Conservation (phyloP, 805 yeast species). For the Starmerella apis region DNA sequence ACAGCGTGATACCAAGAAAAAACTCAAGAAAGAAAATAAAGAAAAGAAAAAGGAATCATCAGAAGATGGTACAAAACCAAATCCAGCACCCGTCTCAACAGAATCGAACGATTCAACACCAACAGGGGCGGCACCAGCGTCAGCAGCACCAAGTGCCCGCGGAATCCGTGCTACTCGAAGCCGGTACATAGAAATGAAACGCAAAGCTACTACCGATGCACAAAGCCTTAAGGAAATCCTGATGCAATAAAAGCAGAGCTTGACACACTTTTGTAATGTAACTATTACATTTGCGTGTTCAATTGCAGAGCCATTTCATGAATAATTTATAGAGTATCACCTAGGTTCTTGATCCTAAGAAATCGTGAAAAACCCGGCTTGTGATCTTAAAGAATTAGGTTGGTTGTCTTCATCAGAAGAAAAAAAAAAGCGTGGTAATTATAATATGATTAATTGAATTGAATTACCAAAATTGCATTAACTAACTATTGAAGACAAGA, state of each 20-base stretch:
- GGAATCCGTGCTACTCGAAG: constrained; percentile 69
- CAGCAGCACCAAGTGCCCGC: constrained; percentile 25
- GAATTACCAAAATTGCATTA: background rate
- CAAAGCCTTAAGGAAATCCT: constrained; percentile 85
- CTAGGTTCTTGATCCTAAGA: too few species aligned
- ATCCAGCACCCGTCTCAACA: background rate
- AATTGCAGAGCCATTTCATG: too few species aligned
- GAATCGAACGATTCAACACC: background rate
- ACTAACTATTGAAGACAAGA: background rate
- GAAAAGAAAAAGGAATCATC: background rate
- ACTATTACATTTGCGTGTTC: background rate
- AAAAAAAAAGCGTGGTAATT: background rate
- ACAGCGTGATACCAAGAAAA: background rate
- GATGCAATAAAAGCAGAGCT: constrained; percentile 40
- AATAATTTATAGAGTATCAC: too few species aligned
- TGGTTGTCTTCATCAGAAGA: background rate
- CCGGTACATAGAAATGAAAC: constrained; percentile 77
- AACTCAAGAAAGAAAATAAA: background rate
- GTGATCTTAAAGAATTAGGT: too few species aligned
- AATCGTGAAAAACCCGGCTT: too few species aligned
- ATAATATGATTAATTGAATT: too few species aligned
- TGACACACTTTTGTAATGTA: background rate
- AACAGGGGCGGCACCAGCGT: background rate
- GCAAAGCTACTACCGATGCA: constrained; percentile 83
- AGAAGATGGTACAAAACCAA: background rate